Evolutionary conservation across 2,329 filamentous ascomycete species (phyloP), one percentile per base, ranked within the genome.

Genomic region (Didymella sp.): DNA sequence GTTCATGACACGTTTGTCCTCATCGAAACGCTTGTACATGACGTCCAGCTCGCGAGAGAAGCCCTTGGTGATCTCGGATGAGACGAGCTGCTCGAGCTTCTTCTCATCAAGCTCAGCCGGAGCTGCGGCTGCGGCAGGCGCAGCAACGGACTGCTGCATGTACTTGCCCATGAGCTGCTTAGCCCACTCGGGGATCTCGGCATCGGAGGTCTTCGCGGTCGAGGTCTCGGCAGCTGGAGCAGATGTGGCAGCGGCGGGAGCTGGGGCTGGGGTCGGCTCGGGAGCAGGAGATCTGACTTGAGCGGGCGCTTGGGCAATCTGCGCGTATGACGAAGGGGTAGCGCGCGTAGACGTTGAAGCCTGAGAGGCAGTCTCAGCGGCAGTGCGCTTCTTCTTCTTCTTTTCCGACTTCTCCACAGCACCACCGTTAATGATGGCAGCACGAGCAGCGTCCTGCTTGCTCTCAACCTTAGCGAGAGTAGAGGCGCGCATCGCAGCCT

Each of bases 301-400:
- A 9, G 66, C 61, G 21, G 67, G 51, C 30, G 63, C 63, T 44
- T 78, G 72, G 33, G 77, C 76, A 55, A 76, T 75, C 62, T 78
- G 72, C 2, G 78, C 74, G 56, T 81, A 80, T 1, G 79, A 79
- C 5, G 76, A 63, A 3, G 70, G 63, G 30, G 71, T 55, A 11
- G 64, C 51, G 42, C 69, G 69, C 15, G 69, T 60, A 6, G 56
- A 53, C 2, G 61, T 55, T 8, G 67, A 63, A 22, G 62, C 76
- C 59, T 87, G 86, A 2, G 77, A 78, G 30, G 77, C 74, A 12
- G 79, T 76, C 4, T 82, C 81, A 7, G 78, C 73, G 2, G 76
- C 73, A 0, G 77, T 74, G 58, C 82, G 84, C 81, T 92, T 94
- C 81, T 91, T 84, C 71, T 85, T 91, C 67, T 91, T 89, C 70